Evolutionary conservation across 1,284 basidiomycete genomes (phyloP), one percentile per base, ranked within the genome.

Genomic region (Papiliotrema flavescens): DNA sequence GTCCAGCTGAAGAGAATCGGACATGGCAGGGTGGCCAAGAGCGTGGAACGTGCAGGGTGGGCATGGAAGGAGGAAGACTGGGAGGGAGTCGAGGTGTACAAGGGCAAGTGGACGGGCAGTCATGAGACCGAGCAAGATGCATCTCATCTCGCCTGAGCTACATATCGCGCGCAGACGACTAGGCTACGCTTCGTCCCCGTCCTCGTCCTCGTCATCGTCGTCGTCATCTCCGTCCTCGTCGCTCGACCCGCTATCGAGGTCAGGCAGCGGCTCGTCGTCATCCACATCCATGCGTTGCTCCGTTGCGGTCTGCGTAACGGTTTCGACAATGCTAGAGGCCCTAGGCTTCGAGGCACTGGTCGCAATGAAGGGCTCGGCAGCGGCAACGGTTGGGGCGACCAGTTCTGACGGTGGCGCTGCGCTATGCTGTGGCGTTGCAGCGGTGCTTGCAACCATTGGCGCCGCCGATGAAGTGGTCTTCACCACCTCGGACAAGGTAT

Each of bases 1-100:
- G 86, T 89, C 61, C 68, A 76, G 11, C 75, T 85, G 35, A 80
- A 82, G 48, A 83, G 82, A 11, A 78, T 93, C 17, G 81, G 84
- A 0, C 78, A 78, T 17, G 81, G 77, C 34, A 85, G 85, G 61
- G 65, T 94, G 17, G 74, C 73, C 24, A 87, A 84, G 65, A 82
- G 82, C 1, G 76, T 92, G 61, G 80, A 81, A 54, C 83, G 82
- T 55, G 78, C 77, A 17, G 67, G 67, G n/a, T 74, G 84, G 34
- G 68, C 61, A 0, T 76, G 73, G 74, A 54, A 45, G 37, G 57
- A 35, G 19, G 67, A 65, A 22, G 72, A 73, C 44, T 76, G 71
- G 73, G 70, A 71, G n/a, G 75, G 67, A 2, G 64, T 75, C 5
- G 70, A 76, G 60, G 55, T 75, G 28, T 76, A 71, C 71, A 71